Evolutionary conservation across 345 rosid species (phyloP).

Genomic region (Eutrema japonicum): DNA sequence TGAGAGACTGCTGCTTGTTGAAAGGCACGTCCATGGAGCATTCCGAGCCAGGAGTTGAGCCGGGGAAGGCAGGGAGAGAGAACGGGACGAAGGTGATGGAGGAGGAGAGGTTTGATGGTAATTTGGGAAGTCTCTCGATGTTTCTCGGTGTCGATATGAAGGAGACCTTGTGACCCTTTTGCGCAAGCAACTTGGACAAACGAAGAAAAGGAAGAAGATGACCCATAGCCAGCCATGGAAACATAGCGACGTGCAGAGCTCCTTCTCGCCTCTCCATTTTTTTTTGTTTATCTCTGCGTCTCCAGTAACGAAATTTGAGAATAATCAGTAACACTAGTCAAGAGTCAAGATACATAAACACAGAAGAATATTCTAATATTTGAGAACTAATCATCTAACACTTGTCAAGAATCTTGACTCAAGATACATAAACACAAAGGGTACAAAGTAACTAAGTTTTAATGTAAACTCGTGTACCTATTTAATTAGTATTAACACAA

Average conservation of each 20-base stretch:
- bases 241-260: constrained; percentile 11
- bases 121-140: constrained; percentile 38
- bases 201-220: constrained; percentile 17
- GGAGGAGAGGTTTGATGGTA: constrained; percentile 38
- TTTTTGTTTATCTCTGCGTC: constrained; percentile 26
- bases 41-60: constrained; percentile 39
- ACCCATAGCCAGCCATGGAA: constrained; percentile 12
- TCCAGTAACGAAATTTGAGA: background rate
- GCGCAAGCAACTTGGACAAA: background rate
- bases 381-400: too few relatives aligned
- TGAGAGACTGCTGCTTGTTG: constrained; percentile 49
- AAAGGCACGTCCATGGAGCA: constrained; percentile 50
- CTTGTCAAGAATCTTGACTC: too few relatives aligned
- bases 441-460: too few relatives aligned
- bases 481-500: too few relatives aligned
- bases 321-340: too few relatives aligned
- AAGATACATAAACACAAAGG: too few relatives aligned
- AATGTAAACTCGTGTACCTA: too few relatives aligned
- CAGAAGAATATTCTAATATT: too few relatives aligned
- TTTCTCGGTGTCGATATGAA: constrained; percentile 38
- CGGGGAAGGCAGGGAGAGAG: constrained; percentile 34
- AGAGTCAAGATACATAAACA: too few relatives aligned
- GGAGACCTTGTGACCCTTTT: constrained; percentile 5
- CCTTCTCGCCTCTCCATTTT: constrained; percentile 1
- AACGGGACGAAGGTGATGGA: constrained; percentile 34